These are phyloP conservation scores for Candida sanyaensis DNA, from an alignment of 1,139 yeast species.

Conservation along the genomic window DNA sequence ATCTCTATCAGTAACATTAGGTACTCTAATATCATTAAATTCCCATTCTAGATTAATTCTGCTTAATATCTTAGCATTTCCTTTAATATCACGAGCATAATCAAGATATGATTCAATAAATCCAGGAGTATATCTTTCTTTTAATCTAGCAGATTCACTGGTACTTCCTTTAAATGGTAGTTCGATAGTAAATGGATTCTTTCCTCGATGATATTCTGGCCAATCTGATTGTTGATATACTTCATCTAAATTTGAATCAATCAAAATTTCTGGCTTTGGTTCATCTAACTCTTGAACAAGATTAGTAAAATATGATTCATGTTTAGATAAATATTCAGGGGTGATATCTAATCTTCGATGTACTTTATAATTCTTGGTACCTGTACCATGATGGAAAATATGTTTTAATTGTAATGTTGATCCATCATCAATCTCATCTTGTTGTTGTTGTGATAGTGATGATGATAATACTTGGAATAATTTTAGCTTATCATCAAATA, in stretches of 20 bases:
- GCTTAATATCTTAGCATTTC: conserved; percentile 44
- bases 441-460: background rate
- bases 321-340: conserved; percentile 27
- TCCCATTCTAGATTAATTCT: conserved; percentile 59
- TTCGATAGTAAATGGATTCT: conserved; percentile 46
- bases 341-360: conserved; percentile 54
- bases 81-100: conserved; percentile 50
- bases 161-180: conserved; percentile 26
- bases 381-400: conserved; percentile 56
- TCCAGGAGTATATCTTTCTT: conserved; percentile 59
- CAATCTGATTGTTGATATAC: conserved; percentile 36
- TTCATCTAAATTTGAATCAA: conserved; percentile 23
- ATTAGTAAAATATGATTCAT: conserved; percentile 14
- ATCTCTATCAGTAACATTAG: conserved; percentile 72
- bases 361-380: conserved; percentile 27
- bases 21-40: conserved; percentile 53
- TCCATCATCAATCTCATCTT: background rate
- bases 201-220: conserved; percentile 34
- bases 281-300: conserved; percentile 7
- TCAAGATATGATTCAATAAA: conserved; percentile 65
- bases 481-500: too few relatives aligned
- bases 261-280: conserved; percentile 13
- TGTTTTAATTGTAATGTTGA: conserved; percentile 38
- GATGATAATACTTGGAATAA: background rate
- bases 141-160: conserved; percentile 47